Base-by-base conservation (phyloP, 75 land plant genomes). In the Isoetes taiwanensis region DNA sequence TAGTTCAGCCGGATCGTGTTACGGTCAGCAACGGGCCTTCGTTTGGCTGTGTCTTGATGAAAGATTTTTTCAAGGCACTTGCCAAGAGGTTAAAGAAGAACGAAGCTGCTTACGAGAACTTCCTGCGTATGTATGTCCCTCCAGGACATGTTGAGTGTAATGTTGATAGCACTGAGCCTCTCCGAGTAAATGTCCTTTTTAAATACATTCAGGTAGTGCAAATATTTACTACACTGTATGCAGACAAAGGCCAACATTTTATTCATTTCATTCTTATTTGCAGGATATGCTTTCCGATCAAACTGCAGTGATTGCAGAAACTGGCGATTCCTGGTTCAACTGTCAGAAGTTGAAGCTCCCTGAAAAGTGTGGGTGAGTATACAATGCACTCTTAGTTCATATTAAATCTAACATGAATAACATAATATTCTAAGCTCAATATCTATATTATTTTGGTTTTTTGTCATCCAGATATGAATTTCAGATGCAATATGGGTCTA, bases 301-400 rank as follows among this genome's bases (percentile, higher is more conserved):
- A 28, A 75, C 67, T 43, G 93, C 84, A 25, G 77, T 87, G 12
- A 78, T 87, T 54, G 84, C 95, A 11, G 95, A 88, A 50, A 88
- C 95, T 19, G 95, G 95, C 11, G 95, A 88, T 60, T 88, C 95
- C 11, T 88, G 95, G 95, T 88, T 88, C 65, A 88, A 87, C 57
- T 87, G 94, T 59, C 94, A 87, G 43, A 83, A 84, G 68, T 74
- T 87, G 16, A 69, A 62, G 23, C 64, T 88, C 12, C 89, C 83
- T 9, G 78, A 81, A 37, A 70, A 72, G 24, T 81, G 90, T 52
- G 81, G 81, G 88, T 80, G 54, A 72, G 58, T 41, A n/a, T n/a
- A n/a, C n/a, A n/a, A n/a, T n/a, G n/a, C n/a, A n/a, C n/a, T n/a
- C n/a, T n/a, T n/a, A n/a, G n/a, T n/a, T n/a, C n/a, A n/a, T n/a